Evolutionary conservation across 2,329 filamentous ascomycete genomes (phyloP), one percentile per base, ranked within the genome.

Genomic region (Sporothrix humicola): DNA sequence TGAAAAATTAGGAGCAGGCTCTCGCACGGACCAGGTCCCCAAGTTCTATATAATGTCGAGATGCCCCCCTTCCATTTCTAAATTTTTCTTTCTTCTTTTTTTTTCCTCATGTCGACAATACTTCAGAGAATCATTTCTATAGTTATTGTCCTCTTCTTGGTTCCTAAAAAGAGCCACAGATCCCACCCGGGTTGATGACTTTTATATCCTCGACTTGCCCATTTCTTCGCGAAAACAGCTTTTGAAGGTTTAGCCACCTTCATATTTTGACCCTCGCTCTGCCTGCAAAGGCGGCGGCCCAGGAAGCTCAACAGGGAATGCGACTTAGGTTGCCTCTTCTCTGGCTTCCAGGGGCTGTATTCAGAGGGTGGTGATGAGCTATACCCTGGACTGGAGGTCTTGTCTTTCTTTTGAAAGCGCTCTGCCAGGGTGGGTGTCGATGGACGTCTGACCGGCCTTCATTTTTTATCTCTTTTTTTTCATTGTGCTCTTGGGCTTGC

Each of bases 81-180:
- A 44, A 48, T 72, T 77, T 80, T 78, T 79, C 80, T 84, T 81
- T 84, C 82, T 78, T 80, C 79, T 77, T 79, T 82, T 85, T 85
- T 85, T 83, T 85, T 88, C 83, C 83, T 86, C 82, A 88, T 83
- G 86, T 87, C 87, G 87, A 89, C 86, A 88, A 88, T 88, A 88
- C 86, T 87, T 87, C 83, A 88, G 84, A 94, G 93, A 95, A 95
- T 95, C 93, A 93, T 93, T 97, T 97, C 92, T 97, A 95, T 94
- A 97, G 94, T 95, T 91, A 88, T 93, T 90, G 90, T 94, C 92
- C 88, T 87, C 88, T 90, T 93, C 93, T 96, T 92, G 93, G 90
- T 92, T 95, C 89, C 90, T 90, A 88, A 94, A 89, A 92, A 87
- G 88, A 97, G 94, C 93, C 89, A 94, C 92, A 95, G 92, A 94